Base-by-base conservation (phyloP, 2,329 filamentous ascomycete genomes). In the Aureobasidium pullulans region DNA sequence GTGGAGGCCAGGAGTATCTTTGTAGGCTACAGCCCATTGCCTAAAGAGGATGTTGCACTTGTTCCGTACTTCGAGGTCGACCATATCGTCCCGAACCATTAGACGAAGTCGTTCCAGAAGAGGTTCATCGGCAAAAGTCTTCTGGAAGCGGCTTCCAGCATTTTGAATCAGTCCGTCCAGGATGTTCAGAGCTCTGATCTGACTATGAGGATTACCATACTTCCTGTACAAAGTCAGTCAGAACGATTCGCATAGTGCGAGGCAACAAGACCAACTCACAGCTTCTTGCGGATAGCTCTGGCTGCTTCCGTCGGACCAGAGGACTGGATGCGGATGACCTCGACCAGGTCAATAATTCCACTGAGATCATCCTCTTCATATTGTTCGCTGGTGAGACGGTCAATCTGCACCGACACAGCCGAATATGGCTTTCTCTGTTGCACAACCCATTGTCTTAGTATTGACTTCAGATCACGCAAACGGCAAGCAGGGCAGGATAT, bases 131-230 rank as follows among this genome's bases (percentile, higher is more conserved):
- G 86, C 89, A 71, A 97, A 96, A 15, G 84, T 83, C 50, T 89
- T 85, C 73, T 96, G 89, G 70, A 97, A 96, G 11, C 87, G 84
- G 11, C 87, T 81, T 1, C 93, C 93, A 2, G 91, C 92, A 76
- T 99, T 99, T 70, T 96, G 90, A 62, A 99, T 94, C 40, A 99
- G 80, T 43, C 89, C 92, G 71, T 99, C 94, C 1, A 99, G 82
- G 52, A 99, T 86, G 10, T 88, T 87, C 23, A 99, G 82, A 37
- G 94, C 89, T 61, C 94, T 85, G 36, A 97, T 81, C 73, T 99
- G 94, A 52, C 91, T 87, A 73, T 97, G 93, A n/a, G 89, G 81
- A 68, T 85, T 96, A 67, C 94, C 94, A 74, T 99, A 97, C 77
- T 99, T 99, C 39, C 84, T 87, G 63, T 19, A 19, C n/a, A 37